Percentiles rank a stretch among this genome's conserved stretches.
Evolutionary conservation across 2,329 filamentous ascomycete genomes (phyloP).

Genomic region (Raffaelea deltoideospora): DNA sequence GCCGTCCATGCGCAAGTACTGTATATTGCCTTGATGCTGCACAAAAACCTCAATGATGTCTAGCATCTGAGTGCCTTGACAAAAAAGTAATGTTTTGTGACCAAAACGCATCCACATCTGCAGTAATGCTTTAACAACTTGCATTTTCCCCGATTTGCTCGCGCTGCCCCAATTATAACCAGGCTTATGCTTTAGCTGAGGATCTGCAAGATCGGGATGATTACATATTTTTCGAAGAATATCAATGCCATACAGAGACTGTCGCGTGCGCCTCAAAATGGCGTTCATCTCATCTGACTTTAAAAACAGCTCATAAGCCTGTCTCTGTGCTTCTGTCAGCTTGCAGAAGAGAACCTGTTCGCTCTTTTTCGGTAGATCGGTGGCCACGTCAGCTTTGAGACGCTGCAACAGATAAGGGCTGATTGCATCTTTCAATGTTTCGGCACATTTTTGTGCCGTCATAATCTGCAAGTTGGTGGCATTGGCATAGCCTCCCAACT

Average conservation of each 20-base stretch:
- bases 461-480: slow-evolving; percentile 88
- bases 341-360: slow-evolving; percentile 96
- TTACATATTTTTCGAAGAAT: slow-evolving; percentile 94
- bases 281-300: slow-evolving; percentile 72
- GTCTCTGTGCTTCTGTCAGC: slow-evolving; percentile 62
- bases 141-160: slow-evolving; percentile 84
- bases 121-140: slow-evolving; percentile 76
- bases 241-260: slow-evolving; percentile 81
- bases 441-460: slow-evolving; percentile 85
- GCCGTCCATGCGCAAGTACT: slow-evolving; percentile 88
- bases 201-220: slow-evolving; percentile 77
- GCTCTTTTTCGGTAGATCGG: slow-evolving; percentile 87
- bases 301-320: slow-evolving; percentile 69
- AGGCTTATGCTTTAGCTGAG: slow-evolving; percentile 33
- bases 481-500: slow-evolving; percentile 85
- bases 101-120: slow-evolving; percentile 80
- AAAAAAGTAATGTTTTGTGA: slow-evolving; percentile 87
- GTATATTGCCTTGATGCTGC: slow-evolving; percentile 47
- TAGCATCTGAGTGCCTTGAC: slow-evolving; percentile 87
- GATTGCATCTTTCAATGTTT: slow-evolving; percentile 85
- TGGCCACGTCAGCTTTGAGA: slow-evolving; percentile 84
- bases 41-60: slow-evolving; percentile 84
- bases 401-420: slow-evolving; percentile 85
- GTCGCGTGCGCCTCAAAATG: slow-evolving; percentile 58
- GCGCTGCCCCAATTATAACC: slow-evolving; percentile 66